These are phyloP conservation scores for Citeromyces matritensis DNA, from an alignment of 805 yeast species.

Conservation along the genomic window DNA sequence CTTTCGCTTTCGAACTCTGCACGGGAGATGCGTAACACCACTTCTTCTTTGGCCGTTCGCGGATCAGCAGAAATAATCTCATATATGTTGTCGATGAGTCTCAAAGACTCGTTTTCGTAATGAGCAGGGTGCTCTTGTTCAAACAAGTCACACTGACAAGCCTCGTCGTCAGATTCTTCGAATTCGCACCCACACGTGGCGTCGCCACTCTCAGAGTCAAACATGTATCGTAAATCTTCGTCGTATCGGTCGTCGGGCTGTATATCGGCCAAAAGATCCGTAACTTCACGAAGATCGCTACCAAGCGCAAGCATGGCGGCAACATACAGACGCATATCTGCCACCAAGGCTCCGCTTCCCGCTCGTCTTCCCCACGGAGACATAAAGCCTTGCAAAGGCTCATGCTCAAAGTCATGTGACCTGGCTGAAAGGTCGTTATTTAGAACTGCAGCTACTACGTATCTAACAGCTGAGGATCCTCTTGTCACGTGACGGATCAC, in stretches of 20 bases:
- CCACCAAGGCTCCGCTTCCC: constrained; percentile 42
- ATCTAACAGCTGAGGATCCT: constrained; percentile 51
- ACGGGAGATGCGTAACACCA: not conserved
- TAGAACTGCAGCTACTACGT: constrained; percentile 43
- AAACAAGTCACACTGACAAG: constrained; percentile 1
- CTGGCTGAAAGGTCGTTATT: constrained; percentile 28
- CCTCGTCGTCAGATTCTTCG: constrained; percentile 11
- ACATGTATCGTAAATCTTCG: constrained; percentile 35
- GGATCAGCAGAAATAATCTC: constrained; percentile 15
- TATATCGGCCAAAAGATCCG: constrained; percentile 36
- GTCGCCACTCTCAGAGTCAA: constrained; percentile 13
- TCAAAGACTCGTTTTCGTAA: constrained; percentile 3
- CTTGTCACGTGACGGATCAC: constrained; percentile 32
- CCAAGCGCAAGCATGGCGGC: constrained; percentile 39
- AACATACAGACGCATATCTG: constrained; percentile 43
- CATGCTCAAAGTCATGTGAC: constrained; percentile 42
- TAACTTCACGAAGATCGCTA: constrained; percentile 28
- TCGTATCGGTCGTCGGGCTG: constrained; percentile 53
- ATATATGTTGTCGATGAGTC: constrained; percentile 2
- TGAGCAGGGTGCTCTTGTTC: constrained; percentile 3
- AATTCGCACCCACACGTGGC: constrained; percentile 8
- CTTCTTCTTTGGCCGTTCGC: constrained; percentile 7
- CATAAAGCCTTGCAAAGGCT: constrained; percentile 42
- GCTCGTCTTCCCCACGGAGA: constrained; percentile 52
- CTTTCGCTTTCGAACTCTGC: constrained; percentile 6